Evolutionary conservation across 2,329 filamentous ascomycete genomes (phyloP), one percentile per base, ranked within the genome.

Genomic region (Trichoderma guizhouense): DNA sequence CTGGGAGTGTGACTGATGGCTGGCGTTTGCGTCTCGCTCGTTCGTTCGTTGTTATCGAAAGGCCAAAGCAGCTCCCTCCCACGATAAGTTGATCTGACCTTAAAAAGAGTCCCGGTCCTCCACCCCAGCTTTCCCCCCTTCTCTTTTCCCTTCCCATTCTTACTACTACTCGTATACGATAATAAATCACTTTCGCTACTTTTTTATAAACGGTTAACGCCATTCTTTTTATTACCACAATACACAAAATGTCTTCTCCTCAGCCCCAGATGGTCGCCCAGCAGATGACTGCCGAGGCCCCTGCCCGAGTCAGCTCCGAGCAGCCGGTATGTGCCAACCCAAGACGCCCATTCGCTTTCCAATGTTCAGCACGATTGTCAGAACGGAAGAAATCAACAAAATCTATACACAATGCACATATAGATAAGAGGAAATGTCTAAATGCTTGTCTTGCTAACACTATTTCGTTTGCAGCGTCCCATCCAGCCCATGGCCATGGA

Each of bases 401-500:
- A 24, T 53, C n/a, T 18, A 36, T 55, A n/a, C 30, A 12, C 34
- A 28, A 62, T 36, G 12, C 32, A n/a, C 4, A 15, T 36, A 15
- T 8, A 24, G 11, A 30, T 14, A 8, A 12, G n/a, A 18, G 15
- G 4, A 24, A 5, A 34, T n/a, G 32, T 18, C 7, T 58, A 3
- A 39, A 39, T 32, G 4, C 26, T 18, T 14, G 9, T 21, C 5
- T 47, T 39, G 53, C 61, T 70, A 30, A 70, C 24, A 24, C 21
- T 15, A n/a, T 28, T 39, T 39, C n/a, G 21, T 47, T 21, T 7
- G 58, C 30, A 82, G 81, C 79, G 80, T 26, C 77, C 78, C 14
- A 72, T 78, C 47, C 76, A 82, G 61, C 80, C 81, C 43, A 82
- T 82, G 81, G 75, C 75, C 39, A 76, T 77, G 71, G 78, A 80